Base-by-base conservation (phyloP, 805 yeast genomes). In the Kazachstania kunashirensis region DNA sequence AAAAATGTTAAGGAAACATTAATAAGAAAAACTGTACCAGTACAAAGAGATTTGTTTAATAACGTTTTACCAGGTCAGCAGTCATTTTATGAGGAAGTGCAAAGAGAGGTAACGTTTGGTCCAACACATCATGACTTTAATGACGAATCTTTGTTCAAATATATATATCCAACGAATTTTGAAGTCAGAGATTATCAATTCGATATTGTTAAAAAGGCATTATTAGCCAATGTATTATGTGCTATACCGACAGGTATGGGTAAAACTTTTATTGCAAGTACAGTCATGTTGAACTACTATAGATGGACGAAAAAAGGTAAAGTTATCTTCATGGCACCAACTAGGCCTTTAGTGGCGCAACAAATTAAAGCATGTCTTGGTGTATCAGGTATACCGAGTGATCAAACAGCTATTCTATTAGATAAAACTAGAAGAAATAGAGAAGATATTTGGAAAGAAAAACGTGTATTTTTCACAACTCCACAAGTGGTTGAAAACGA, bases 241-340 rank as follows among this genome's bases (percentile, higher is more conserved):
- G 94, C 96, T 0, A 72, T 92, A 12, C 99, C 99, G 1, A 92
- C 99, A 0, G 99, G 99, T 46, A 67, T 88, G 56, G 99, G 99
- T 27, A 92, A 92, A 61, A 92, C 99, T 0, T 85, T 92, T 45
- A 86, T 92, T 52, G 97, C 98, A 2, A 78, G 94, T 25, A 80
- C 95, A 0, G 89, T 89, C 16, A 92, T 92, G 86, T 67, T 86
- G 38, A 92, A 92, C 54, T 92, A 71, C 61, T 77, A 73, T 47
- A 62, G 94, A 33, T 92, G 98, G 98, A 82, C 88, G 15, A 72
- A 72, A 12, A 56, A 61, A 4, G 76, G 85, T 2, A 92, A 88
- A 52, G 75, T 92, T 46, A 73, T 94, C 1, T 92, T 92, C 57
- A 79, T 89, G 79, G 98, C 99, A 0, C 99, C 99, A 0, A 92